Conservation (phyloP, 2,329 filamentous ascomycete species). For the Arthroderma uncinatum region DNA sequence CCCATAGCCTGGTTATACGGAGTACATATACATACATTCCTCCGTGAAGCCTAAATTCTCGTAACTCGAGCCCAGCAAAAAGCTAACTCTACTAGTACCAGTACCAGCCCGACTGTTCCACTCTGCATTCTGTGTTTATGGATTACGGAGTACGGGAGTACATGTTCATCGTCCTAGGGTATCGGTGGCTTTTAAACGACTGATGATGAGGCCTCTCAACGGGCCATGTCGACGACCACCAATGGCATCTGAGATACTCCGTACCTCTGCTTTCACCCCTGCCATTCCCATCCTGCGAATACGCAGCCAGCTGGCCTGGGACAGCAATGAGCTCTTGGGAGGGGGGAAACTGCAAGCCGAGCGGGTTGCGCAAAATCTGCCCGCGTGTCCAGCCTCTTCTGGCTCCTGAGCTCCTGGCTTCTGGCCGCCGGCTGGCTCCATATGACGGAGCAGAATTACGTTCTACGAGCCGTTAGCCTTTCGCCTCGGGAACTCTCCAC, state of each 20-base stretch:
- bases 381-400: conserved; percentile 1
- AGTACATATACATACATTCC: background rate
- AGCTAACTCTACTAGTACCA: background rate
- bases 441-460: background rate
- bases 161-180: background rate
- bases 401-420: background rate
- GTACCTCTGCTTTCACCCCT: background rate
- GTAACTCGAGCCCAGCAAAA: background rate
- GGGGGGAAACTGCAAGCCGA: background rate
- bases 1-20: background rate
- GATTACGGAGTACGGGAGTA: no score
- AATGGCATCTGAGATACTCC: background rate
- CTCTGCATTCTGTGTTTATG: background rate
- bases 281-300: background rate
- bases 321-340: background rate
- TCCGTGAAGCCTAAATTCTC: background rate
- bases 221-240: background rate
- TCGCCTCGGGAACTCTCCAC: conserved; percentile 3
- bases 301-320: background rate
- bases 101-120: background rate
- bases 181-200: background rate
- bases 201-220: background rate
- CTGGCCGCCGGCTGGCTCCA: background rate
- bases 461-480: background rate
- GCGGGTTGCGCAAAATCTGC: background rate